phyloP scores from a whole-genome alignment of 768 basidiomycete genomes.

The Tulasnella sp. region DNA sequence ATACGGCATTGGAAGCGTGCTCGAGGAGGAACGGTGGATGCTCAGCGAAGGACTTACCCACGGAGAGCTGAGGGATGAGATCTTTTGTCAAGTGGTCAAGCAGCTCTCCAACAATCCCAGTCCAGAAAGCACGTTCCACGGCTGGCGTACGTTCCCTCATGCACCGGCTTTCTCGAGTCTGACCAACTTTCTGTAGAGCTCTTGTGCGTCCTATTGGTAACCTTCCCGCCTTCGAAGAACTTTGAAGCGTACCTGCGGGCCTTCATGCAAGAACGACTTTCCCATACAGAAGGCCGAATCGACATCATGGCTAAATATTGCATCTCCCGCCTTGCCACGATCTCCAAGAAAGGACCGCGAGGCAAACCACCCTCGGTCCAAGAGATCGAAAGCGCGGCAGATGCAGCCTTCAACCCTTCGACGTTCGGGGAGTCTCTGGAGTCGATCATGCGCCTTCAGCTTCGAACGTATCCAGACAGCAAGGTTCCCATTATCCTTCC shows the following conservation, averaged over 20 bases:
- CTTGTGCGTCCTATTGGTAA: slow-evolving; percentile 76
- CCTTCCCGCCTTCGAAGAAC: slow-evolving; percentile 88
- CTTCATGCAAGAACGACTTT: slow-evolving; percentile 63
- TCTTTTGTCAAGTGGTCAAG: slow-evolving; percentile 88
- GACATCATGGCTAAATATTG: slow-evolving; percentile 89
- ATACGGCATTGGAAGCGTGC: slow-evolving; percentile 21
- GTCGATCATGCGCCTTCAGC: slow-evolving; percentile 70
- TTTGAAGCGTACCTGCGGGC: slow-evolving; percentile 72
- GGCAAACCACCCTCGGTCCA: slow-evolving; percentile 68
- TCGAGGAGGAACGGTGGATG: slow-evolving; percentile 84
- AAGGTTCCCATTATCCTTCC: slow-evolving; percentile 88
- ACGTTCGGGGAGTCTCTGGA: slow-evolving; percentile 87
- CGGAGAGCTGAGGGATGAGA: slow-evolving; percentile 81
- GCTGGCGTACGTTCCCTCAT: slow-evolving; percentile 43
- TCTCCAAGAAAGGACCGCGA: slow-evolving; percentile 73
- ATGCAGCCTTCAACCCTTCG: slow-evolving; percentile 89
- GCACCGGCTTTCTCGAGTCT: not conserved
- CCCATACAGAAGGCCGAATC: slow-evolving; percentile 58
- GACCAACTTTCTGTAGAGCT: slow-evolving; percentile 33
- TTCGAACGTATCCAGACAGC: slow-evolving; percentile 70
- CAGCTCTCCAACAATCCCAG: slow-evolving; percentile 75
- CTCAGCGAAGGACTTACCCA: slow-evolving; percentile 65
- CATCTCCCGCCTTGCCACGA: slow-evolving; percentile 56
- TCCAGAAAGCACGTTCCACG: slow-evolving; percentile 76
- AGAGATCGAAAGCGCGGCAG: slow-evolving; percentile 88